Percentiles rank a stretch among this genome's conserved stretches.
These are phyloP conservation scores for Fusarium denticulatum DNA, from an alignment of 2,329 filamentous ascomycete genomes.

Conservation along the genomic window DNA sequence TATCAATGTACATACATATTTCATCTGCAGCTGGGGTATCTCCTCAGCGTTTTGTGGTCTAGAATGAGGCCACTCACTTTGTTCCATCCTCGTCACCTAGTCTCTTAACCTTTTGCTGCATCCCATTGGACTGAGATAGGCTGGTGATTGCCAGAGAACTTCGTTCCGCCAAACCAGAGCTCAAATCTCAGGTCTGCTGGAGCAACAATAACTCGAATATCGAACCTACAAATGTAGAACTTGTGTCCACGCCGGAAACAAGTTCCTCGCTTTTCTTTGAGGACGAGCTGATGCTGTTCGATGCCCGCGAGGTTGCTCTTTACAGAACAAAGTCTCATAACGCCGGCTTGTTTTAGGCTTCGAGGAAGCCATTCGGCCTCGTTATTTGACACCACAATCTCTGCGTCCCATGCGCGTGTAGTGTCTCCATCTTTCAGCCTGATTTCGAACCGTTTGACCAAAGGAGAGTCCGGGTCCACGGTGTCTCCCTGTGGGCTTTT, in stretches of 20 bases:
- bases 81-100: background rate
- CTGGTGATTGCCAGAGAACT: conserved; percentile 34
- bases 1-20: conserved; percentile 23
- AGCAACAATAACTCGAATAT: conserved; percentile 64
- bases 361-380: conserved; percentile 50
- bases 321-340: conserved; percentile 51
- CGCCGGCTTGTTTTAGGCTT: conserved; percentile 51
- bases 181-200: conserved; percentile 62
- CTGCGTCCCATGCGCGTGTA: conserved; percentile 50
- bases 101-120: background rate
- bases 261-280: conserved; percentile 49
- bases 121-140: conserved; percentile 35
- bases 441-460: conserved; percentile 49
- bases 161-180: conserved; percentile 49
- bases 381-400: conserved; percentile 53
- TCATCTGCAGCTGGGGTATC: conserved; percentile 6
- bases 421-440: conserved; percentile 46
- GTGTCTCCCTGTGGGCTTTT: conserved; percentile 49
- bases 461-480: conserved; percentile 48
- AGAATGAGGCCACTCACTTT: background rate
- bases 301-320: conserved; percentile 54
- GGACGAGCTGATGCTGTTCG: conserved; percentile 49
- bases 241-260: conserved; percentile 49
- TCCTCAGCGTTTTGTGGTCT: background rate
- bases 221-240: conserved; percentile 55